phyloP scores from a whole-genome alignment of 2,329 filamentous ascomycete genomes.

The Alternaria conjuncta region DNA sequence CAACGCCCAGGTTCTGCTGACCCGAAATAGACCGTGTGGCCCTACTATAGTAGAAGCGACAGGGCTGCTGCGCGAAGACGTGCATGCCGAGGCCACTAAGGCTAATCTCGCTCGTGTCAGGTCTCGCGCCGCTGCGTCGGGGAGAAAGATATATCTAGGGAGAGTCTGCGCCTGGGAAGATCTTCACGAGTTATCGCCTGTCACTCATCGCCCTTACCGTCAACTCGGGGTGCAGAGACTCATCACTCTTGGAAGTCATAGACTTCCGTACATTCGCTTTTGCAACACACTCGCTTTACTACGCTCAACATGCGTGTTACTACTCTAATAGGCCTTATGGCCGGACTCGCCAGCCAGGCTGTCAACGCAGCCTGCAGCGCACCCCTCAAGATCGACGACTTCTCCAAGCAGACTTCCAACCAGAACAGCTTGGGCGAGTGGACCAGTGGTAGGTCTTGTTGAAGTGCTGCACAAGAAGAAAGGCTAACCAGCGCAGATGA shows the following conservation, averaged over 20 bases:
- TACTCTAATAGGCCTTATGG: constrained; percentile 42
- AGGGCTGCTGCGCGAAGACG: constrained; percentile 25
- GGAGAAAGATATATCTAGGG: constrained; percentile 32
- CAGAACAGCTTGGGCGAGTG: constrained; percentile 45
- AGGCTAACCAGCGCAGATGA: constrained; percentile 54
- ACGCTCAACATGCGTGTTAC: constrained; percentile 37
- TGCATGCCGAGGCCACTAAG: constrained; percentile 38
- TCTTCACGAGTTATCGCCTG: constrained; percentile 31
- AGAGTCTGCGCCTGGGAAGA: constrained; percentile 7
- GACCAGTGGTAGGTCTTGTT: constrained; percentile 40
- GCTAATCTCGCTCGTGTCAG: constrained; percentile 31
- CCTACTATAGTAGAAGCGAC: constrained; percentile 8
- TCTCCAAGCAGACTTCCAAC: constrained; percentile 46
- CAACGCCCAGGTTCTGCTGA: constrained; percentile 17
- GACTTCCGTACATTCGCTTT: constrained; percentile 51
- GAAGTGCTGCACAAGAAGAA: no score
- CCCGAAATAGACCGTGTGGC: constrained; percentile 28
- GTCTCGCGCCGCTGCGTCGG: constrained; percentile 21
- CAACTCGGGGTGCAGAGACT: constrained; percentile 25
- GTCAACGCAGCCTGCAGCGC: constrained; percentile 45
- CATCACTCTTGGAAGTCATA: constrained; percentile 33
- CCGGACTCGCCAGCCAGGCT: constrained; percentile 32
- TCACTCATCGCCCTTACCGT: constrained; percentile 15
- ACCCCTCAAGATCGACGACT: constrained; percentile 48
- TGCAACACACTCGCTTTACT: constrained; percentile 34